phyloP scores from a whole-genome alignment of 768 basidiomycete species.

The Kwoniella pini region DNA sequence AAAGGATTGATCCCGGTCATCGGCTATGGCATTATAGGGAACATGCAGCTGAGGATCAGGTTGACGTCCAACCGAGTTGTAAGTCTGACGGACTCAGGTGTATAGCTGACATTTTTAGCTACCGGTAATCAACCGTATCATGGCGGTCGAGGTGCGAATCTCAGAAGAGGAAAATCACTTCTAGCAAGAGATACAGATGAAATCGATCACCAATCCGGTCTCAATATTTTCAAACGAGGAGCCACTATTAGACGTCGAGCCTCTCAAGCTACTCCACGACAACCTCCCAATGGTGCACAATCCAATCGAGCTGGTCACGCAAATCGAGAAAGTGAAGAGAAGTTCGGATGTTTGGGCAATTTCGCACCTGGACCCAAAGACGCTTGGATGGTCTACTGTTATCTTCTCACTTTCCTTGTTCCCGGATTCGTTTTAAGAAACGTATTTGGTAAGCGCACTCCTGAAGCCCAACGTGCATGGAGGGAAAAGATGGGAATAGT shows the following conservation, averaged over 20 bases:
- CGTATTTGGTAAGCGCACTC: constrained; percentile 79
- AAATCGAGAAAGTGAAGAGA: constrained; percentile 28
- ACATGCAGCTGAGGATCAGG: constrained; percentile 76
- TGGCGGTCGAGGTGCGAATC: constrained; percentile 29
- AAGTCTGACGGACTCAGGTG: constrained; percentile 53
- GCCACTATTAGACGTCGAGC: constrained; percentile 71
- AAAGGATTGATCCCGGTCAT: constrained; percentile 93
- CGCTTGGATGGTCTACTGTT: constrained; percentile 93
- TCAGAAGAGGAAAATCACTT: constrained; percentile 81
- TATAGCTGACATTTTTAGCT: constrained; percentile 31
- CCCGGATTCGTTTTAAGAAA: constrained; percentile 71
- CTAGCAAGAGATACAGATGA: constrained; percentile 83
- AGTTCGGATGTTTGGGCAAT: constrained; percentile 61
- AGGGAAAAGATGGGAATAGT: constrained; percentile 96
- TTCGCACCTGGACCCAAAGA: constrained; percentile 85
- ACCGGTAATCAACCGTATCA: constrained; percentile 47
- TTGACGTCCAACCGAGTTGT: constrained; percentile 77
- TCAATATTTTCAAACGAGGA: constrained; percentile 85
- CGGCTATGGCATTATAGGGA: constrained; percentile 91
- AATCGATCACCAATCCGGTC: constrained; percentile 77
- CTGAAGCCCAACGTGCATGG: constrained; percentile 95
- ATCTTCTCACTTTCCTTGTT: constrained; percentile 77
- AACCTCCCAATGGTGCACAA: constrained; percentile 55
- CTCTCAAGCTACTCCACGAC: constrained; percentile 57
- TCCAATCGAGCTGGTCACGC: constrained; percentile 54